A percentile compares a stretch with the other conserved stretches of the same genome.
Conservation (phyloP, 768 basidiomycete species). For the Dacryopinax primogenitus region DNA sequence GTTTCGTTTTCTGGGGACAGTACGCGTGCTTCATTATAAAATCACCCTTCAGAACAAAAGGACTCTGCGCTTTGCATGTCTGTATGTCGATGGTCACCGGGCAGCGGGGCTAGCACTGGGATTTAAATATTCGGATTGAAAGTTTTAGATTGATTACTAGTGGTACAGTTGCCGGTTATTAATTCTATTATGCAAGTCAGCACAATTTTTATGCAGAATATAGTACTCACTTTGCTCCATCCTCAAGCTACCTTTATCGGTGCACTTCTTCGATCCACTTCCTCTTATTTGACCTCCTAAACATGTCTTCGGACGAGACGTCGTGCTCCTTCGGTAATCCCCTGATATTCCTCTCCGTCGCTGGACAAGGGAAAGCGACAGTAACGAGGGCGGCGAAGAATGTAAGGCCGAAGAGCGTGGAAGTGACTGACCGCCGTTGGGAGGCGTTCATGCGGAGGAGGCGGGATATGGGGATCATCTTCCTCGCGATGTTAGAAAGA, state of each 20-base stretch:
- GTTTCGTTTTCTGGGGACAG: too few species aligned
- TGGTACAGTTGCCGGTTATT: too few species aligned
- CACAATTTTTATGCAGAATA: neutral
- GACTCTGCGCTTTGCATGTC: too few species aligned
- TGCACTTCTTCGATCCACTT: neutral
- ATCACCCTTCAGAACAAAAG: too few species aligned
- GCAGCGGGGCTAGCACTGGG: too few species aligned
- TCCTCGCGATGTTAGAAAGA: neutral
- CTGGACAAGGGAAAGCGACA: neutral
- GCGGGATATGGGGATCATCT: neutral
- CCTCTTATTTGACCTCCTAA: conserved; percentile 1
- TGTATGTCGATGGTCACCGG: too few species aligned
- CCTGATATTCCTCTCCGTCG: neutral
- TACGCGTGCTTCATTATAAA: too few species aligned
- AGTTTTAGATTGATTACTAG: neutral
- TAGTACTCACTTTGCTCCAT: neutral
- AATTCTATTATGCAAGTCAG: too few species aligned
- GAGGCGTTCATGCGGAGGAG: neutral
- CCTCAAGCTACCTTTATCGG: neutral
- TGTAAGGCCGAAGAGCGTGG: neutral
- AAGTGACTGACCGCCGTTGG: neutral
- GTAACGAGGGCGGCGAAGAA: neutral
- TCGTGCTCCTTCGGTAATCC: neutral
- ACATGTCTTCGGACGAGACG: neutral
- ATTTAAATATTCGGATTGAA: too few species aligned